These are phyloP conservation scores for Danielozyma ontarioensis DNA, from an alignment of 805 yeast species.

Conservation along the genomic window DNA sequence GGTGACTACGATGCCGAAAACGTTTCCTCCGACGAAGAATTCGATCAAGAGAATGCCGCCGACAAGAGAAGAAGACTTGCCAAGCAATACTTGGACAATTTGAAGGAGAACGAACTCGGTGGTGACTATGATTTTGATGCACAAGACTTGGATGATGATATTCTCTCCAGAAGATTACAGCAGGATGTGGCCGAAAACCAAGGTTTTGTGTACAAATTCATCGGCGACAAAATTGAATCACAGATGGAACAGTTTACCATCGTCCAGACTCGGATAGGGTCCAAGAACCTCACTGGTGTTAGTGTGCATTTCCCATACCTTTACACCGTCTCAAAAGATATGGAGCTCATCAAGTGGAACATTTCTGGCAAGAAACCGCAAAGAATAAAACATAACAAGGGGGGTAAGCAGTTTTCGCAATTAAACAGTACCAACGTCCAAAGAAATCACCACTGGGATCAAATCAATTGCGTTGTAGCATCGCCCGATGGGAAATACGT, in stretches of 20 bases:
- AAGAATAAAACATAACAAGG: conserved; percentile 59
- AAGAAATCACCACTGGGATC: conserved; percentile 70
- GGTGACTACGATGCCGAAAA: conserved; percentile 12
- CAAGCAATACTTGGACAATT: conserved; percentile 79
- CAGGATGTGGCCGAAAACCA: conserved; percentile 87
- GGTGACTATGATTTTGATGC: conserved; percentile 70
- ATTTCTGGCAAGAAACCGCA: conserved; percentile 56
- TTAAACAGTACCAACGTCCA: conserved; percentile 43
- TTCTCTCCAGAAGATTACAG: conserved; percentile 71
- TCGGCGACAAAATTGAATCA: conserved; percentile 46
- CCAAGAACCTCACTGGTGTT: conserved; percentile 51
- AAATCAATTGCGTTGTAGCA: conserved; percentile 72
- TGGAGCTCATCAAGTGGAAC: conserved; percentile 77
- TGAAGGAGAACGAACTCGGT: conserved; percentile 51
- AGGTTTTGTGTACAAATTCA: conserved; percentile 72
- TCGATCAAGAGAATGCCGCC: conserved; percentile 73
- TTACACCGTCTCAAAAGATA: conserved; percentile 79
- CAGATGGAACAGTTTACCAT: conserved; percentile 33
- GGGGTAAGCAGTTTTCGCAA: conserved; percentile 47
- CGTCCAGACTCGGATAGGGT: conserved; percentile 52
- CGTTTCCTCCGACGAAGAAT: conserved; percentile 65
- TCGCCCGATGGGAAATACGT: conserved; percentile 84
- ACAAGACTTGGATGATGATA: conserved; percentile 82
- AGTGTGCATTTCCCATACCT: conserved; percentile 57
- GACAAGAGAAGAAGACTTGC: conserved; percentile 94